Percentiles rank a stretch among this genome's conserved stretches.
Conservation (phyloP, 495 filamentous ascomycete genomes). For the Annulohypoxylon nitens region DNA sequence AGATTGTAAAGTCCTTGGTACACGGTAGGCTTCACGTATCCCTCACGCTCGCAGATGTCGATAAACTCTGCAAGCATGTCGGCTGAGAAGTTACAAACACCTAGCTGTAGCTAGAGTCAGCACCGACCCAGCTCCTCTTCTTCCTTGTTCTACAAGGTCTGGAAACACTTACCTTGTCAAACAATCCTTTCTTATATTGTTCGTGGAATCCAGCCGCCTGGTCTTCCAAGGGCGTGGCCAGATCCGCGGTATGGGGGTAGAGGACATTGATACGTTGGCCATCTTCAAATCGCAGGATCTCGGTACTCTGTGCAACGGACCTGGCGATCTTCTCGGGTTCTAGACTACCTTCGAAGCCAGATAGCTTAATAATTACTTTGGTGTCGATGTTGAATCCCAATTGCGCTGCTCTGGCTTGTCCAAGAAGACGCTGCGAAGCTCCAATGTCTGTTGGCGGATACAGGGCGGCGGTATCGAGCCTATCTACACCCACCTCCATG, state of each 20-base stretch:
- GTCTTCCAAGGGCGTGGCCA: background rate
- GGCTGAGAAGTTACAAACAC: background rate
- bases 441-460: background rate
- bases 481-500: background rate
- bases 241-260: background rate
- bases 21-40: constrained; percentile 2
- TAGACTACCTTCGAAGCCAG: background rate
- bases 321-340: background rate
- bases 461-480: background rate
- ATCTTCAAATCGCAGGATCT: background rate
- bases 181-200: background rate
- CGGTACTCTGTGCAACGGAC: background rate
- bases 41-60: background rate
- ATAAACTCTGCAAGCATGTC: background rate
- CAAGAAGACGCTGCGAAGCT: background rate
- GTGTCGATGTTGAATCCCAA: background rate
- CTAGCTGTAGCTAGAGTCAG: constrained; percentile 1
- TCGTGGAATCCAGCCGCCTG: background rate
- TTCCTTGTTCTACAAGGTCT: background rate
- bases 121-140: background rate
- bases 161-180: constrained; percentile 1
- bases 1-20: background rate
- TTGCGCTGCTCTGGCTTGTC: background rate
- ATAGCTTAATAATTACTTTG: background rate
- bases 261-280: background rate